Evolutionary conservation across 2,329 filamentous ascomycete species (phyloP), one percentile per base, ranked within the genome.

Genomic region (Cladophialophora yegresii): DNA sequence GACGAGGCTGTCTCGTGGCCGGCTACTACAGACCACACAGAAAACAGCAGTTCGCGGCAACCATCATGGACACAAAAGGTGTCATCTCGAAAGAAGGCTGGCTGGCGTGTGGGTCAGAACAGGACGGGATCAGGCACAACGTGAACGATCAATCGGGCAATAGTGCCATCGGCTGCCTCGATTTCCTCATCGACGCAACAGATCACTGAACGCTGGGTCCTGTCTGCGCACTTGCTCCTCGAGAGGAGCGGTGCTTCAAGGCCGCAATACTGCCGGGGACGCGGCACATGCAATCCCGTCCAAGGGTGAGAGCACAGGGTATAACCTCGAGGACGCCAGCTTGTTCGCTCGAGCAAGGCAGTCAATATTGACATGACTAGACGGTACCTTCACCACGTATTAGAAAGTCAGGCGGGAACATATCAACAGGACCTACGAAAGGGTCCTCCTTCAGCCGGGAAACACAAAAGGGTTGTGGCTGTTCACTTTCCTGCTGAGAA

Each of bases 231-330:
- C 73, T 81, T 0, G 73, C 73, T 1, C 79, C 80, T 56, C 70
- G 74, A 12, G 79, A 79, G 0, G 79, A 76, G 61, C 81, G 79
- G 80, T 73, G 74, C 1, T 80, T 78, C 0, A 73, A 79, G n/a
- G 71, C 77, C 4, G 75, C 77, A 2, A 78, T 80, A 74, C 70
- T 81, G 40, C 75, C 81, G 4, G 79, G 3, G 79, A 82, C 63
- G 77, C 78, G 33, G 79, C 80, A 55, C 79, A 81, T 69, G 79
- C 79, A 9, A 65, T 65, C 55, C 59, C 64, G 4, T 64, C 58
- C 3, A 61, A 67, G 49, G 67, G 64, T 13, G 66, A 68, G 58
- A 63, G 58, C 22, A 53, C 61, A 26, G 67, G 56, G 9, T 56
- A 65, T 58, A 64, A 58, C 6, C 23, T 65, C 8, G 66, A 68